Evolutionary conservation across 106 monocot genomes (phyloP).

Genomic region (Acorus calamus): DNA sequence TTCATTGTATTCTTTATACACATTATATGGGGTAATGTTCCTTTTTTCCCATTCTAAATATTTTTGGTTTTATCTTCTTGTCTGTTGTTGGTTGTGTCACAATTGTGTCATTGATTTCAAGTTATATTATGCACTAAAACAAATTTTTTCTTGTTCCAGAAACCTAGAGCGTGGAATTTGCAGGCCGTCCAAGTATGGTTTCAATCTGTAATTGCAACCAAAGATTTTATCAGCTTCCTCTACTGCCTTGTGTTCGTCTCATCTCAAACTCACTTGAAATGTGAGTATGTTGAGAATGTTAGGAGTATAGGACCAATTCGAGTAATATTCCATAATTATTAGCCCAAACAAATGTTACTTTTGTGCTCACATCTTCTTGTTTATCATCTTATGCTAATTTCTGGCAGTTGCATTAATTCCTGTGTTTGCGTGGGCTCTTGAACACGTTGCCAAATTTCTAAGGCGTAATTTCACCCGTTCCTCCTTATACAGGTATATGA

Average conservation of each 20-base stretch:
- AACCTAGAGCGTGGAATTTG: slow-evolving; percentile 76
- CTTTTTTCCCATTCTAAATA: not conserved
- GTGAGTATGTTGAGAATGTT: slow-evolving; percentile 25
- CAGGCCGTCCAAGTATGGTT: slow-evolving; percentile 52
- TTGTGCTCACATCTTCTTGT: too few species aligned
- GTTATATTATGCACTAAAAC: not conserved
- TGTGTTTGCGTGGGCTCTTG: slow-evolving; percentile 57
- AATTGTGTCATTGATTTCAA: slow-evolving; percentile 5
- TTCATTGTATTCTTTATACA: slow-evolving; percentile 60
- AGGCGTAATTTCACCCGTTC: slow-evolving; percentile 56
- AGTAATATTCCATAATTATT: too few species aligned
- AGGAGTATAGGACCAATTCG: too few species aligned
- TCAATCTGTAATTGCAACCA: slow-evolving; percentile 54
- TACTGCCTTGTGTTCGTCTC: slow-evolving; percentile 65
- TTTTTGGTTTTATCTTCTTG: not conserved
- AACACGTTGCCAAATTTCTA: slow-evolving; percentile 64
- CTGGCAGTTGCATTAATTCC: slow-evolving; percentile 78
- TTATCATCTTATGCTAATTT: not conserved
- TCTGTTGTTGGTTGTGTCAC: not conserved
- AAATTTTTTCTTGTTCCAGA: slow-evolving; percentile 21
- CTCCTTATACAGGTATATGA: slow-evolving; percentile 49
- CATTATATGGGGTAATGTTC: slow-evolving; percentile 46
- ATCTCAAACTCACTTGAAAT: slow-evolving; percentile 59
- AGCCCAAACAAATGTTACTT: too few species aligned
- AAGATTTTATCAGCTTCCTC: slow-evolving; percentile 65